Percentiles rank a stretch among this genome's conserved stretches.
Evolutionary conservation across 257 asterid genomes (phyloP).

Genomic region (Solanum lycopersicoides): DNA sequence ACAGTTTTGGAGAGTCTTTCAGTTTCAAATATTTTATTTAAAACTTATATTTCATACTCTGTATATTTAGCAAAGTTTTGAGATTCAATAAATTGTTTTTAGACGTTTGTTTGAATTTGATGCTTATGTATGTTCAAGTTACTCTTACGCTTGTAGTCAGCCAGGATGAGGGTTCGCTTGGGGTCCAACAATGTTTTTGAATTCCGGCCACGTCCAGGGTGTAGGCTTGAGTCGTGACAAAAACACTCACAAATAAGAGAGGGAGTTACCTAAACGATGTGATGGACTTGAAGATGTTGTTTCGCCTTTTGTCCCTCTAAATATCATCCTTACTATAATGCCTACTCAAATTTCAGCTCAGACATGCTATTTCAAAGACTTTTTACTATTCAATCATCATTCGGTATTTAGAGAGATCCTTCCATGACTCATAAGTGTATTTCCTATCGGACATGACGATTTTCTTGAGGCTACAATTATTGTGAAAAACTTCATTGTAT

Average conservation of each 20-base stretch:
- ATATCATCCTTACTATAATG: neutral
- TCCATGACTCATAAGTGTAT: neutral
- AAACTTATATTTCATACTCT: too few relatives aligned
- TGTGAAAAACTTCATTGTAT: neutral
- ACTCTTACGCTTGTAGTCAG: too few relatives aligned
- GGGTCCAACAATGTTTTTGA: too few relatives aligned
- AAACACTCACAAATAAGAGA: neutral
- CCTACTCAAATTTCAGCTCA: neutral
- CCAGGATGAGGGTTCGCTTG: too few relatives aligned
- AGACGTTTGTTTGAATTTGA: too few relatives aligned
- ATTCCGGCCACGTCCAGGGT: too few relatives aligned
- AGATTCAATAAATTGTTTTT: too few relatives aligned
- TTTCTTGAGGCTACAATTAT: neutral
- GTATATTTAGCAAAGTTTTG: too few relatives aligned
- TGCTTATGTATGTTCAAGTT: too few relatives aligned
- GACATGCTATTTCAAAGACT: neutral
- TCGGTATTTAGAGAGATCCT: neutral
- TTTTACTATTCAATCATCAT: neutral
- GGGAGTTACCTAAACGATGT: neutral
- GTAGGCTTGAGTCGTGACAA: too few relatives aligned
- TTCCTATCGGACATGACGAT: neutral
- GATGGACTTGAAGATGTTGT: neutral
- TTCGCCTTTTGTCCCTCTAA: neutral
- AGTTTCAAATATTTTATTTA: too few relatives aligned
- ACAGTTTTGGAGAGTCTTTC: too few relatives aligned